Conservation (phyloP, 805 yeast species). For the Torulaspora gathmanii region DNA sequence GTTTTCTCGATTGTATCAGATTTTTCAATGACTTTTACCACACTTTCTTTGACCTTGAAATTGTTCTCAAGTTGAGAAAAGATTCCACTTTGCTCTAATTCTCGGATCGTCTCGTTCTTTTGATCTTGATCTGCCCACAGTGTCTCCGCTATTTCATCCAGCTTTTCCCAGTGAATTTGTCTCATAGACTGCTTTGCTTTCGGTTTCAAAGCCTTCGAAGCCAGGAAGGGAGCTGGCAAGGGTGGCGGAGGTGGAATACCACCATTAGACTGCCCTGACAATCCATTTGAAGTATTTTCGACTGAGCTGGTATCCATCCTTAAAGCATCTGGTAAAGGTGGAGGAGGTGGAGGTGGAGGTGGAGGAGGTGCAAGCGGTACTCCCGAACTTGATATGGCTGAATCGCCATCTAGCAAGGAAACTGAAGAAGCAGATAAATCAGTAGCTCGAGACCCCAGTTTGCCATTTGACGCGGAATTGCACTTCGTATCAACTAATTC, state of each 20-base stretch:
- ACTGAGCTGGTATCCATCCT: not conserved
- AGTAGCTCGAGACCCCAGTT: not conserved
- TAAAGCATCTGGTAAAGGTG: slow-evolving; percentile 37
- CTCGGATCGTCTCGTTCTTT: slow-evolving; percentile 40
- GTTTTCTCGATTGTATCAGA: slow-evolving; percentile 25
- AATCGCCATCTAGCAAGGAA: not conserved
- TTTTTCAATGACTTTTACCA: slow-evolving; percentile 36
- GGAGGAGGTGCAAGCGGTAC: not conserved
- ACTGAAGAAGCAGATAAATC: not conserved
- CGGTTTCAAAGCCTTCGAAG: slow-evolving; percentile 11
- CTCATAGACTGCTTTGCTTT: slow-evolving; percentile 58
- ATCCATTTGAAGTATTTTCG: not conserved
- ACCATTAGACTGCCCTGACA: not conserved
- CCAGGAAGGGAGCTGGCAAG: slow-evolving; percentile 15
- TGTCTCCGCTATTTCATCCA: slow-evolving; percentile 54
- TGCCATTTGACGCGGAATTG: not conserved
- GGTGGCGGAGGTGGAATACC: slow-evolving; percentile 27
- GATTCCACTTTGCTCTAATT: slow-evolving; percentile 54
- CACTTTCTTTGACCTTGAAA: slow-evolving; percentile 48
- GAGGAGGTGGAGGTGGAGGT: slow-evolving; percentile 26
- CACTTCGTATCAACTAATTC: not conserved
- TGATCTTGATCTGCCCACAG: slow-evolving; percentile 54
- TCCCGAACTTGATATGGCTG: too few species aligned
- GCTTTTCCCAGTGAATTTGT: slow-evolving; percentile 79
- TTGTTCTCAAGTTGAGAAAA: slow-evolving; percentile 58